Base-by-base conservation (phyloP, 495 filamentous ascomycete species). In the Corynascus novoguineensis region DNA sequence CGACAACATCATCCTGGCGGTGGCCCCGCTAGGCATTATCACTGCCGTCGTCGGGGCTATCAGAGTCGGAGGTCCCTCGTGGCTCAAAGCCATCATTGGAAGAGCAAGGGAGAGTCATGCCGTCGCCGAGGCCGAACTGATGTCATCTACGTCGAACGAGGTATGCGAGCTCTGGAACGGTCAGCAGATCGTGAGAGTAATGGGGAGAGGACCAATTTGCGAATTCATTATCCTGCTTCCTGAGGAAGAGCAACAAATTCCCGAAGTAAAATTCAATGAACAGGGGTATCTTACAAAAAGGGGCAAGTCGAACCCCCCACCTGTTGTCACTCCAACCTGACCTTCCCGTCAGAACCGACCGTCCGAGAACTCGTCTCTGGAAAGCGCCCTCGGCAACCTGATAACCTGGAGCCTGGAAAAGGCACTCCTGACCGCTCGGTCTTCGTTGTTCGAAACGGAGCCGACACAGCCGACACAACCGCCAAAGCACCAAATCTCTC, bases 401-500 rank as follows among this genome's bases (percentile, higher is more conserved):
- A 38, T 4, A 38, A 38, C 14, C 14, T n/a, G 9, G 35, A 38
- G 35, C 4, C 35, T 15, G 35, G 35, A n/a, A n/a, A 14, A n/a
- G n/a, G 34, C n/a, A 12, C 17, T 8, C 4, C 17, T 19, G 17
- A 41, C 17, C 3, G 12, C 5, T 24, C 46, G 25, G 46, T 50
- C 19, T 19, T 31, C 24, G 25, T 57, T 21, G 11, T 57, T 22
- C 37, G 24, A 19, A 57, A 50, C 44, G n/a, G n/a, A n/a, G n/a
- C n/a, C n/a, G n/a, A n/a, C n/a, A n/a, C n/a, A n/a, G n/a, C n/a
- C n/a, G n/a, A n/a, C n/a, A 32, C 45, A 7, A 19, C 17, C 4
- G 38, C 17, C 10, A 10, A 28, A 10, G 22, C 45, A 29, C 54
- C 54, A 7, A 57, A 57, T 7, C 31, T 57, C 35, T 22, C 44